Evolutionary conservation across 1,139 yeast species (phyloP).

Genomic region (Lodderomyces orthopsilosis): DNA sequence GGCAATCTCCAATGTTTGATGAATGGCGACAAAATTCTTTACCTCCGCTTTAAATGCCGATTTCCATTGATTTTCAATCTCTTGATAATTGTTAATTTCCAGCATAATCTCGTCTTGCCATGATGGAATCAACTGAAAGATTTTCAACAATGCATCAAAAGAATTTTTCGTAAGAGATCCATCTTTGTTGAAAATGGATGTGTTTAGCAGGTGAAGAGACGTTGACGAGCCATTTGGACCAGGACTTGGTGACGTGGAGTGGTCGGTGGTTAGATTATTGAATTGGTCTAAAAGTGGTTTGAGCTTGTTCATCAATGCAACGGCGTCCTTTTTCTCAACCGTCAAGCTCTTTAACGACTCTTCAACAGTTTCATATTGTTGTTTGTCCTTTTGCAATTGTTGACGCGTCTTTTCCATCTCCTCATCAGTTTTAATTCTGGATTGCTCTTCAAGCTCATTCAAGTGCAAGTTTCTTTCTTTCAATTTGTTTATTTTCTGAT

Average conservation of each 20-base stretch:
- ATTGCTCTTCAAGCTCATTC: conserved; percentile 21
- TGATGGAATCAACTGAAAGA: conserved; percentile 28
- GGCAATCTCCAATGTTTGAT: conserved; percentile 32
- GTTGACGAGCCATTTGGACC: conserved; percentile 8
- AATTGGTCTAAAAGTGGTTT: conserved; percentile 30
- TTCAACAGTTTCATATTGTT: conserved; percentile 25
- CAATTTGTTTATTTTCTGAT: conserved; percentile 23
- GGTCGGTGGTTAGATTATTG: conserved; percentile 12
- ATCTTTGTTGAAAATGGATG: conserved; percentile 31
- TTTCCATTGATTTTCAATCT: conserved; percentile 36
- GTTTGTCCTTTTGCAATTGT: conserved; percentile 12
- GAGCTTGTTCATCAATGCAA: conserved; percentile 18
- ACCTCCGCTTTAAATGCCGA: conserved; percentile 30
- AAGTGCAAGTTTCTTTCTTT: conserved; percentile 24
- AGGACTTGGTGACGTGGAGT: conserved; percentile 10
- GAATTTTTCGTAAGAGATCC: conserved; percentile 30
- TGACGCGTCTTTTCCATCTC: conserved; percentile 15
- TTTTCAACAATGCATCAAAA: conserved; percentile 24
- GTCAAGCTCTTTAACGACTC: conserved; percentile 21
- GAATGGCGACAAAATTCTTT: conserved; percentile 29
- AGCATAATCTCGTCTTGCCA: conserved; percentile 37
- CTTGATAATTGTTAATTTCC: conserved; percentile 28
- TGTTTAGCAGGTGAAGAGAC: conserved; percentile 3
- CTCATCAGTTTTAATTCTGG: conserved; percentile 19
- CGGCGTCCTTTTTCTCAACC: conserved; percentile 28